Evolutionary conservation across 345 rosid genomes (phyloP), one percentile per base, ranked within the genome.

Genomic region (Gossypioides kirkii): DNA sequence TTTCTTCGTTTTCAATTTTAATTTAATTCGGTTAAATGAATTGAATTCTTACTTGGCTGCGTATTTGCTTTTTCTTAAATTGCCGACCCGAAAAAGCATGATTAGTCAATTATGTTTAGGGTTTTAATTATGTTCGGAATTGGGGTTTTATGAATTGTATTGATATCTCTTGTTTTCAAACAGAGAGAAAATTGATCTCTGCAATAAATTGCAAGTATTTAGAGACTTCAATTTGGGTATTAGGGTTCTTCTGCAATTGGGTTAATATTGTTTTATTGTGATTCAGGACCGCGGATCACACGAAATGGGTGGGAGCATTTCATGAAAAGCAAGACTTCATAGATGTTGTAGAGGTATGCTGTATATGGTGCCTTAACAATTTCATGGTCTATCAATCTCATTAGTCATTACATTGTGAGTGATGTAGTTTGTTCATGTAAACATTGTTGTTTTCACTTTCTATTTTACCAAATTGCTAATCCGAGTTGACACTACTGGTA

Each of bases 221-320:
- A 25, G 41, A 1, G 38, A 50, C 8, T 25, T 49, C 2, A 47
- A 13, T 68, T 68, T 23, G 3, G 14, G 26, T 47, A 0, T 49
- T 28, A 20, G 41, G 60, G 54, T 62, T 36, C 58, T 41, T 45
- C 16, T 64, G 6, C 22, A 11, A 6, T 54, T 46, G 71, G 25
- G 23, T 43, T 12, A 1, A 6, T 18, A 47, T 53, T 62, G 6
- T 58, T 12, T 76, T 12, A 4, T n/a, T 71, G 46, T 79, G 45
- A 42, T 71, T 58, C 87, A 95, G 98, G 79, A 92, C 87, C 73
- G 90, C 98, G 0, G 97, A 95, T 86, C 97, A 95, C 78, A 89
- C 89, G 1, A 95, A 92, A 77, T 92, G 97, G 97, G 79, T 92
- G 25, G 99, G 99, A 76, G 87, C 84, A 20, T 95, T 92, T 77